These are phyloP conservation scores for Gloeopeniophorella convolvens DNA, from an alignment of 768 basidiomycete species.

Conservation along the genomic window DNA sequence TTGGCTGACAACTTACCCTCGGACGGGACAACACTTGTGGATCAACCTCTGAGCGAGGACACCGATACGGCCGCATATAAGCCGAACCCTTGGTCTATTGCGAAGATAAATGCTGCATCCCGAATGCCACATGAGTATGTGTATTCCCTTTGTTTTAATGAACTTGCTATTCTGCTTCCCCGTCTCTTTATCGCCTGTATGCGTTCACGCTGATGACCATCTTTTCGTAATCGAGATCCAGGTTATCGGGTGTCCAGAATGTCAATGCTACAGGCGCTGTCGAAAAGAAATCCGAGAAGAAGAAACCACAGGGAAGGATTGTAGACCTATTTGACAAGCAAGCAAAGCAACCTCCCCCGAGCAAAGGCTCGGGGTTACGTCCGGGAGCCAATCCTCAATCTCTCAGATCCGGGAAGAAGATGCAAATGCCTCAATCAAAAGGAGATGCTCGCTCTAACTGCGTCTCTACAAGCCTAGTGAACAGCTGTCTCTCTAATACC, in stretches of 20 bases:
- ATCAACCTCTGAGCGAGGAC: slow-evolving; percentile 44
- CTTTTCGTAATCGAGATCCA: slow-evolving; percentile 2
- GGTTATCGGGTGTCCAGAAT: neutral
- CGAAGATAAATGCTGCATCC: slow-evolving; percentile 66
- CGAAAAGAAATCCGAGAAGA: slow-evolving; percentile 4
- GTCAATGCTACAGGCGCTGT: neutral
- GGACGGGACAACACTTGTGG: slow-evolving; percentile 15
- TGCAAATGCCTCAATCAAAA: no score
- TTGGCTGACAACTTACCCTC: slow-evolving; percentile 7
- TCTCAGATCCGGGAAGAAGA: neutral
- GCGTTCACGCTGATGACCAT: no score
- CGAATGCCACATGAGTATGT: slow-evolving; percentile 29
- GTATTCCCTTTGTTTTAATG: neutral
- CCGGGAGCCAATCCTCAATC: slow-evolving; percentile 4
- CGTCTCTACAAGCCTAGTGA: no score
- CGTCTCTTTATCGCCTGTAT: neutral
- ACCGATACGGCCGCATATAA: slow-evolving; percentile 47
- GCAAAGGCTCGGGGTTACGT: slow-evolving; percentile 3
- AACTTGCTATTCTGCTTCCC: no score
- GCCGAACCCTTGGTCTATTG: slow-evolving; percentile 77
- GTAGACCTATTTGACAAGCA: slow-evolving; percentile 44
- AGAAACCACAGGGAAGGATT: slow-evolving; percentile 29
- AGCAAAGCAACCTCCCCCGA: slow-evolving; percentile 21
- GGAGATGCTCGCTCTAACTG: no score
- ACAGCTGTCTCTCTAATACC: no score